Percentiles rank a stretch among this genome's conserved stretches.
Conservation (phyloP, 371 early-diverging fungal species). For the Rhizoclosmatium hyalinum region DNA sequence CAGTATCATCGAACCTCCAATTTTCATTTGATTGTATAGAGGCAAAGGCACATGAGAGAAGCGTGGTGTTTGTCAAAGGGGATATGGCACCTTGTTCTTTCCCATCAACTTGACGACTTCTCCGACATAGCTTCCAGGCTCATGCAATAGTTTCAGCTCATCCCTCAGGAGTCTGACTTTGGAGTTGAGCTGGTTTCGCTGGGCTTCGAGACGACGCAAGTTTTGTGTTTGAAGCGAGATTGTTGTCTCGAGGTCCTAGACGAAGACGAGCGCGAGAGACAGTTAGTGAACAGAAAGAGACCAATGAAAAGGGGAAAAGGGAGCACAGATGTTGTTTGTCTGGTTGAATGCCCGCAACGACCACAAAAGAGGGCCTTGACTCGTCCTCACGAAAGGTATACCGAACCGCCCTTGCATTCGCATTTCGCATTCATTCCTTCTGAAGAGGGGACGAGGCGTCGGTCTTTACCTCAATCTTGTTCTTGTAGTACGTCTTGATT, state of each 20-base stretch:
- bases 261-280: not conserved
- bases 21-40: no score
- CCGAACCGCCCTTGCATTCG: not conserved
- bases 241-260: constrained; percentile 81
- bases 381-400: no score
- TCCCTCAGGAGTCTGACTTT: constrained; percentile 98
- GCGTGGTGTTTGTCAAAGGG: not conserved
- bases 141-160: constrained; percentile 97
- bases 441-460: not conserved
- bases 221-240: constrained; percentile 93
- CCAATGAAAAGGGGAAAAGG: no score
- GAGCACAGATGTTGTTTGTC: no score
- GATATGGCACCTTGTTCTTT: constrained; percentile 77
- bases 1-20: no score
- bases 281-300: no score
- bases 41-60: not conserved
- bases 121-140: constrained; percentile 97
- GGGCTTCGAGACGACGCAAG: constrained; percentile 97
- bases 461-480: constrained; percentile 55
- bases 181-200: constrained; percentile 95
- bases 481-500: constrained; percentile 56
- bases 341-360: no score
- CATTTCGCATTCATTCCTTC: not conserved
- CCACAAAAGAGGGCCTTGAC: no score
- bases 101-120: constrained; percentile 99